phyloP scores from a whole-genome alignment of 1,284 basidiomycete genomes.

The Moniliella sp. region DNA sequence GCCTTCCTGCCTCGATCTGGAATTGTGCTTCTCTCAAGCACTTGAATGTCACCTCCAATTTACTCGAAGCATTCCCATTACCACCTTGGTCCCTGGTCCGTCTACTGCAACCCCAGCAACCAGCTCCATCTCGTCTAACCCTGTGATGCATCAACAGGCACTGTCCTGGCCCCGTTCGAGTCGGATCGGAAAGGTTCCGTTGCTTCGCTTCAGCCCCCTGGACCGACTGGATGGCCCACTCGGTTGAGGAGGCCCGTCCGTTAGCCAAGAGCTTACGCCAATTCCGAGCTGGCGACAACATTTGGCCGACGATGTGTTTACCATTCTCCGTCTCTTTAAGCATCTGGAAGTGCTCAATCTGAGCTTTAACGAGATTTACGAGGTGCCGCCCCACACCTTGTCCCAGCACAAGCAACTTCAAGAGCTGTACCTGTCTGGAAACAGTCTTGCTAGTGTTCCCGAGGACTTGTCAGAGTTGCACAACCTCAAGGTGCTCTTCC shows the following conservation, averaged over 20 bases:
- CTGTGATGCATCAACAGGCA: no score
- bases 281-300: slow-evolving; percentile 76
- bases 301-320: slow-evolving; percentile 60
- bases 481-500: slow-evolving; percentile 42
- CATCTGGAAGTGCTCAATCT: slow-evolving; percentile 53
- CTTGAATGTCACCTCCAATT: slow-evolving; percentile 78
- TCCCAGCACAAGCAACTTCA: slow-evolving; percentile 49
- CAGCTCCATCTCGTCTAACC: no score
- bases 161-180: no score
- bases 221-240: slow-evolving; percentile 5
- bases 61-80: slow-evolving; percentile 53
- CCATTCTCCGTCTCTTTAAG: slow-evolving; percentile 48
- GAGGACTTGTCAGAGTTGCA: slow-evolving; percentile 35
- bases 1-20: slow-evolving; percentile 62
- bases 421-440: slow-evolving; percentile 78
- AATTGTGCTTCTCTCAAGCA: slow-evolving; percentile 51
- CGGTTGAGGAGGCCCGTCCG: slow-evolving; percentile 39
- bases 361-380: slow-evolving; percentile 84
- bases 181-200: slow-evolving; percentile 29
- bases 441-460: slow-evolving; percentile 69
- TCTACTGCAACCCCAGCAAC: background rate
- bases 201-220: slow-evolving; percentile 8
- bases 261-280: slow-evolving; percentile 52
- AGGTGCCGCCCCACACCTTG: slow-evolving; percentile 52
- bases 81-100: no score